phyloP scores from a whole-genome alignment of 495 filamentous ascomycete species.

The Aspergillus panamensis region DNA sequence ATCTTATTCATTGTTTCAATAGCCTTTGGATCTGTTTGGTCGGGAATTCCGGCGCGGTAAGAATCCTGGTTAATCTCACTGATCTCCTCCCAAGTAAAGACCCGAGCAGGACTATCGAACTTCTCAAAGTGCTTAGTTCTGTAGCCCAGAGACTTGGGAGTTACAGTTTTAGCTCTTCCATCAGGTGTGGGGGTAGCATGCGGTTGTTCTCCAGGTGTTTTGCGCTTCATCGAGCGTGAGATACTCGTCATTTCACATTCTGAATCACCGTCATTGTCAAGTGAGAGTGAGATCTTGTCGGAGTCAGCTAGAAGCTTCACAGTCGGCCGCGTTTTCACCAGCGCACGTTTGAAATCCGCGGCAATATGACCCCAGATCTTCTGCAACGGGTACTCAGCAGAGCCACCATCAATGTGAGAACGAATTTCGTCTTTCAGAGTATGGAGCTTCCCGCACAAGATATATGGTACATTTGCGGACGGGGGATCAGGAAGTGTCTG shows the following conservation, averaged over 20 bases:
- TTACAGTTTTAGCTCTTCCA: neutral
- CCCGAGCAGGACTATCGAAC: slow-evolving; percentile 16
- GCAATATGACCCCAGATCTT: slow-evolving; percentile 37
- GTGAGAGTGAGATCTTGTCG: neutral
- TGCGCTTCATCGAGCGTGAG: slow-evolving; percentile 21
- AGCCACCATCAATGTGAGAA: slow-evolving; percentile 36
- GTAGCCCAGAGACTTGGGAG: slow-evolving; percentile 12
- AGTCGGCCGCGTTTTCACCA: slow-evolving; percentile 35
- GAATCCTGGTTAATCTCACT: slow-evolving; percentile 37
- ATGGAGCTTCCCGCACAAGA: slow-evolving; percentile 35
- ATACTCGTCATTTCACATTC: slow-evolving; percentile 30
- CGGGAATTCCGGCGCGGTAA: slow-evolving; percentile 34
- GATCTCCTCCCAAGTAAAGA: slow-evolving; percentile 33
- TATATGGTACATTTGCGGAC: slow-evolving; percentile 32
- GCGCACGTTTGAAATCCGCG: slow-evolving; percentile 32
- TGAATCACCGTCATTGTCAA: slow-evolving; percentile 20
- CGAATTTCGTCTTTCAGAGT: slow-evolving; percentile 31
- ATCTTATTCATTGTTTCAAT: slow-evolving; percentile 38
- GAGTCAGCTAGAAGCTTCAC: slow-evolving; percentile 22
- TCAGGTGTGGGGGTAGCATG: neutral
- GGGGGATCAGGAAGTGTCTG: slow-evolving; percentile 54
- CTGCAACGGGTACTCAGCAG: slow-evolving; percentile 30
- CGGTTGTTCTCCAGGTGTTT: slow-evolving; percentile 3
- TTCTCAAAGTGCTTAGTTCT: slow-evolving; percentile 17
- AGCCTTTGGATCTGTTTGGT: slow-evolving; percentile 41